Base-by-base conservation (phyloP, 257 asterid genomes). In the Nicotiana tabacum region DNA sequence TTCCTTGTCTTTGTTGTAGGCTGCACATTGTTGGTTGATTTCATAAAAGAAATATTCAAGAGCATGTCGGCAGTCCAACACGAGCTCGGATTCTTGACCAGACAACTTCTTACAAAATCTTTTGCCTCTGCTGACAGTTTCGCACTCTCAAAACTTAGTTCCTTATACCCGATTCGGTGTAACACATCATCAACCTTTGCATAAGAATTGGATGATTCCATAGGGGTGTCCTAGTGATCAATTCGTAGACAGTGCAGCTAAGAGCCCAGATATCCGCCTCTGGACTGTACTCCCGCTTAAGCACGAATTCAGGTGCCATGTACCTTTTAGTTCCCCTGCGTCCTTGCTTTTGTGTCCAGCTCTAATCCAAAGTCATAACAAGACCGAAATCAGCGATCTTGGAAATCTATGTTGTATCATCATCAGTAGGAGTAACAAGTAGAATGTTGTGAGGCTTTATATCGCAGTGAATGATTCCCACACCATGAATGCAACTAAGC, bases 271-370 rank as follows among this genome's bases (percentile, higher is more conserved):
- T 65, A 10, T 84, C 84, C 1, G 1, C 29, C 2, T 58, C 65
- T 2, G 11, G 65, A 2, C 65, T 29, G 29, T 58, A 58, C 65
- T 77, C 80, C 0, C 27, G 78, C 1, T 21, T 17, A 2, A 83
- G 9, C 9, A 83, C 39, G 0, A 83, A 83, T 66, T 83, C 83
- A 0, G 80, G 86, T 2, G 83, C 86, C 80, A 83, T 66, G 56
- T 77, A 83, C 4, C n/a, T 3, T 7, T 24, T 9, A 2, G 86
- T 78, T 21, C 86, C 51, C 2, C 3, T 43, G 0, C 8, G 2
- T 8, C 48, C 48, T 10, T 39, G 10, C 2, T 7, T 39, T 39
- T 39, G 48, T 39, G 48, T 7, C 48, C 2, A 7, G 48, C 10
- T 39, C 10, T 43, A 0, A 8, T 43, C 51, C 51, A 43, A 8